These are phyloP conservation scores for Penicillium sp. DNA, from an alignment of 2,329 filamentous ascomycete genomes.

Conservation along the genomic window DNA sequence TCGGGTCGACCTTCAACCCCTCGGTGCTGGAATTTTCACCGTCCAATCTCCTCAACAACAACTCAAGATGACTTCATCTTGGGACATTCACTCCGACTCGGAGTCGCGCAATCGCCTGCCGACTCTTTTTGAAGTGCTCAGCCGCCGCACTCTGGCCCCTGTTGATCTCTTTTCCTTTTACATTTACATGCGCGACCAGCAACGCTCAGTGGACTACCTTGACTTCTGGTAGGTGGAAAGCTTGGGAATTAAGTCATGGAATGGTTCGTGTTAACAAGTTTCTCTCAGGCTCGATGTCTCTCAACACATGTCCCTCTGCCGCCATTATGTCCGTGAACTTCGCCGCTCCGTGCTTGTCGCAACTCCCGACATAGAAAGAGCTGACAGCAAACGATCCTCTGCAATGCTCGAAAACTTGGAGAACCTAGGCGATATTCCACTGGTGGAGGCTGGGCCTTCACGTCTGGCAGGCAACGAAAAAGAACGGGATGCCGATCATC, in stretches of 20 bases:
- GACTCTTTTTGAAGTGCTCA: constrained; percentile 93
- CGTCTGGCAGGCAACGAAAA: constrained; percentile 60
- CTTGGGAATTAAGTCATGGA: background rate
- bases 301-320: constrained; percentile 94
- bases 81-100: constrained; percentile 33
- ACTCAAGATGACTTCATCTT: constrained; percentile 30
- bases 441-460: constrained; percentile 53
- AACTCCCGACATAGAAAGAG: constrained; percentile 84
- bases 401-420: constrained; percentile 72
- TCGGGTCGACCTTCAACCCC: constrained; percentile 18
- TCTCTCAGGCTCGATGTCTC: constrained; percentile 88
- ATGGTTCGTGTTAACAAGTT: background rate
- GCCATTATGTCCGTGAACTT: constrained; percentile 94
- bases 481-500: constrained; percentile 78
- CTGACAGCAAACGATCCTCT: constrained; percentile 80
- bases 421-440: constrained; percentile 61
- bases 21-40: constrained; percentile 18
- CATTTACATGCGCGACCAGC: constrained; percentile 99
- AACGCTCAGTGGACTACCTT: constrained; percentile 94
- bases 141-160: constrained; percentile 87
- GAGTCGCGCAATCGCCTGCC: constrained; percentile 77
- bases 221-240: constrained; percentile 80
- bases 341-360: constrained; percentile 89
- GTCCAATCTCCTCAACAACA: background rate
- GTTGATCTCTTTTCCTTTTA: constrained; percentile 99